Evolutionary conservation across 352 stramenopile species (phyloP), one percentile per base, ranked within the genome.

Genomic region (Pythium myriotylum): DNA sequence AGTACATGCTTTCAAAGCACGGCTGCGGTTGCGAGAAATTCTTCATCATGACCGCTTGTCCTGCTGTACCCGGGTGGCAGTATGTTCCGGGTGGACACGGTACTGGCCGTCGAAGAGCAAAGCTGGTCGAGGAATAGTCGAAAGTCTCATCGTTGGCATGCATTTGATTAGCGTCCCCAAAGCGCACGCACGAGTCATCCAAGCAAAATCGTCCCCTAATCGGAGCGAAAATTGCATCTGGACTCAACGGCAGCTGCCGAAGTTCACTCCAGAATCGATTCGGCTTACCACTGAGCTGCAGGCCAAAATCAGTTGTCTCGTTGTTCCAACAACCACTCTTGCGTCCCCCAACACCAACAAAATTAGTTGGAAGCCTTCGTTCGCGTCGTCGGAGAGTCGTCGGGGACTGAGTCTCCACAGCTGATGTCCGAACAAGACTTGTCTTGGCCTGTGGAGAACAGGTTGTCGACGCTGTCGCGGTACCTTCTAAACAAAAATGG

Each of bases 401-500:
- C 0, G 74, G 67, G 8, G 65, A 71, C 50, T 86, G 76, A 4
- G 65, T 56, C n/a, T 73, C 65, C 0, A 72, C 60, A 4, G 65
- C 27, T 2, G 80, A 77, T 6, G 59, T 66, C 10, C 77, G 29
- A 0, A 89, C 39, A 23, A 86, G 75, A 13, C 75, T 68, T 5
- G 81, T 87, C 27, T 71, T 55, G 8, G 57, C 66, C 23, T 66
- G 64, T 4, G 71, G 74, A 0, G 78, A 75, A 57, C 95, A 99
- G 10, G 88, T 96, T 12, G 89, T 94, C n/a, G 84, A 85, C 12
- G 93, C 91, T 0, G 96, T 99, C 8, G 94, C 95, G 9, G 96
- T 99, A 19, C 96, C 96, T 69, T 97, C 91, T 14, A 98, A 78
- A 58, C 97, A 99, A 73, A 96, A 98, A 65, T 98, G 96, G 0